A percentile compares a stretch with the other conserved stretches of the same genome.
Conservation (phyloP, 176 grass and related monocot species). For the Canna indica region DNA sequence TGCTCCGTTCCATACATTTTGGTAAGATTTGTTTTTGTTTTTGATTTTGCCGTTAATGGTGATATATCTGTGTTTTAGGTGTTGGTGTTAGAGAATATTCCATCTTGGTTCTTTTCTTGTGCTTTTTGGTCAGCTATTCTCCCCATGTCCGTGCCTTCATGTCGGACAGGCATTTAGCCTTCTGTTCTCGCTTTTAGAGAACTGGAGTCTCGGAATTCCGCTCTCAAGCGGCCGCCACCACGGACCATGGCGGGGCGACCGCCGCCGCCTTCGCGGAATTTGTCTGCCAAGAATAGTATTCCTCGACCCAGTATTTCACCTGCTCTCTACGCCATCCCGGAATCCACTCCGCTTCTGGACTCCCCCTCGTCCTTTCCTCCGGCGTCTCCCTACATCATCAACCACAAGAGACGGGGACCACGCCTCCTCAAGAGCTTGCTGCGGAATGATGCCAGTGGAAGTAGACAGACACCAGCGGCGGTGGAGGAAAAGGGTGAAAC, state of each 20-base stretch:
- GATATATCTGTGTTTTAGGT: background rate
- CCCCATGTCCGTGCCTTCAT: background rate
- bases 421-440: constrained; percentile 28
- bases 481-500: background rate
- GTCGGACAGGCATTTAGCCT: constrained; percentile 8
- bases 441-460: constrained; percentile 7
- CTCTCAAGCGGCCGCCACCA: constrained; percentile 17
- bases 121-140: background rate
- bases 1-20: background rate
- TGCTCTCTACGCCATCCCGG: constrained; percentile 28
- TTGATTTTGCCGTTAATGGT: background rate
- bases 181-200: too few species aligned
- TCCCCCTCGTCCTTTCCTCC: constrained; percentile 37
- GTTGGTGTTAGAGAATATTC: background rate
- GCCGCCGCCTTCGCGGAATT: background rate
- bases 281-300: constrained; percentile 13
- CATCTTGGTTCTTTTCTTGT: background rate
- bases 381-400: constrained; percentile 31
- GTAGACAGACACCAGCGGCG: background rate
- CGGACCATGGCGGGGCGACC: constrained; percentile 12
- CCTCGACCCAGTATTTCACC: constrained; percentile 17
- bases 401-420: constrained; percentile 36
- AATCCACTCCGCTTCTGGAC: constrained; percentile 19
- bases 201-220: constrained; percentile 9
- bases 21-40: background rate